Evolutionary conservation across 1,139 yeast species (phyloP), one percentile per base, ranked within the genome.

Genomic region (Yamadazyma spencermartinsiae): DNA sequence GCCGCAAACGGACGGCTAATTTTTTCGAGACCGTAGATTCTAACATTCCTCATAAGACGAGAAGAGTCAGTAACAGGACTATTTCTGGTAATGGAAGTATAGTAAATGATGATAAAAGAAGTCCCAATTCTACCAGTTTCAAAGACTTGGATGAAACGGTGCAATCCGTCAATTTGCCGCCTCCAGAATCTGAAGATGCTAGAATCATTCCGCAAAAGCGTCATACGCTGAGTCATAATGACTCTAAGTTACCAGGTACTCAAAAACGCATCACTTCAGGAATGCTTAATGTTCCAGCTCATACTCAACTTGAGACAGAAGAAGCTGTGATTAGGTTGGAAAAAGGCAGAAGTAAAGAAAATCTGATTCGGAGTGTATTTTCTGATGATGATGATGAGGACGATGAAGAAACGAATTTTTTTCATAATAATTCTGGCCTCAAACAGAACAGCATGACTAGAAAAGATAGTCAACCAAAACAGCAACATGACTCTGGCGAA

Each of bases 181-280:
- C 74, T 4, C 74, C 74, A 3, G 61, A 59, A n/a, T 39, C 42
- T 1, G 44, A 44, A 4, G 45, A 43, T 10, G 52, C 54, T 34
- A 48, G 48, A 14, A 39, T 54, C 1, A 60, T 68, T 14, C 73
- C 74, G 1, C 46, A 46, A 20, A 63, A 63, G 40, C 46, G 50
- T 31, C 34, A 35, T 19, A 19, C 48, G 31, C 20, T 28, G 19
- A 35, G 35, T 3, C 9, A 12, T 14, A 16, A 30, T 7, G 33
- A 30, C 9, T 38, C 49, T 2, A 38, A 39, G 12, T 21, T 26
- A 11, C 37, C 48, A 5, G 42, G 35, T 4, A 41, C 50, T 5
- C 44, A 42, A 9, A 30, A 18, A 30, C 68, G 87, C 52, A 80
- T 82, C 33, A 79, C 86, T 1, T 80, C 86, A 0, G 89, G 89